These are phyloP conservation scores for Cymbopogon citratus DNA, from an alignment of 176 grass and related monocot genomes.

Conservation along the genomic window DNA sequence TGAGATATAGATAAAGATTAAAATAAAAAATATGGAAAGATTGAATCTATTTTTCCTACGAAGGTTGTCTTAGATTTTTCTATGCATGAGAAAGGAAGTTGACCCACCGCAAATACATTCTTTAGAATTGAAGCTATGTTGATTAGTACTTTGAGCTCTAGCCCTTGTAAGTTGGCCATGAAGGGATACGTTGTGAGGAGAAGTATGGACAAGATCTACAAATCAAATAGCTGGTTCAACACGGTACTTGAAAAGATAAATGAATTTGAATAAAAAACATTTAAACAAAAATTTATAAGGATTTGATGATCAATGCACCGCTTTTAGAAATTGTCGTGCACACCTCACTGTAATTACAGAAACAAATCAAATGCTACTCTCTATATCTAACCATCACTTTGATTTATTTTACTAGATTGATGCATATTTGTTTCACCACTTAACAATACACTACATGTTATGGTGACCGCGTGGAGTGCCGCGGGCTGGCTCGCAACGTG, in stretches of 20 bases:
- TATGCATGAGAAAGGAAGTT: neutral
- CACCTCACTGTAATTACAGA: neutral
- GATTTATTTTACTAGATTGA: neutral
- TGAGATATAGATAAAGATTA: slow-evolving; percentile 2
- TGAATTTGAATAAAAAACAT: neutral
- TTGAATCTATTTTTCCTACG: neutral
- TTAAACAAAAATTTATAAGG: too few species aligned
- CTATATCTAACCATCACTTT: neutral
- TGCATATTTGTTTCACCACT: neutral
- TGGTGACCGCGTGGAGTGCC: too few species aligned
- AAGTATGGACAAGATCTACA: slow-evolving; percentile 55
- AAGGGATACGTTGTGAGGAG: slow-evolving; percentile 54
- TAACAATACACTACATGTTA: too few species aligned
- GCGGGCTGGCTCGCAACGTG: too few species aligned
- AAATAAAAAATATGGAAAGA: neutral
- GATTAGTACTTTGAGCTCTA: slow-evolving; percentile 42
- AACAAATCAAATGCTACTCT: neutral
- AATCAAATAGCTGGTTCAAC: slow-evolving; percentile 13
- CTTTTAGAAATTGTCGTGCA: neutral
- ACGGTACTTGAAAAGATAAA: neutral
- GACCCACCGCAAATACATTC: slow-evolving; percentile 46
- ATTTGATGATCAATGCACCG: neutral
- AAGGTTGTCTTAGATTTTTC: neutral
- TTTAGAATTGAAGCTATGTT: slow-evolving; percentile 52
- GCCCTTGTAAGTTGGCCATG: slow-evolving; percentile 37